Conservation (phyloP, 2,329 filamentous ascomycete genomes). For the Penicillium sp. region DNA sequence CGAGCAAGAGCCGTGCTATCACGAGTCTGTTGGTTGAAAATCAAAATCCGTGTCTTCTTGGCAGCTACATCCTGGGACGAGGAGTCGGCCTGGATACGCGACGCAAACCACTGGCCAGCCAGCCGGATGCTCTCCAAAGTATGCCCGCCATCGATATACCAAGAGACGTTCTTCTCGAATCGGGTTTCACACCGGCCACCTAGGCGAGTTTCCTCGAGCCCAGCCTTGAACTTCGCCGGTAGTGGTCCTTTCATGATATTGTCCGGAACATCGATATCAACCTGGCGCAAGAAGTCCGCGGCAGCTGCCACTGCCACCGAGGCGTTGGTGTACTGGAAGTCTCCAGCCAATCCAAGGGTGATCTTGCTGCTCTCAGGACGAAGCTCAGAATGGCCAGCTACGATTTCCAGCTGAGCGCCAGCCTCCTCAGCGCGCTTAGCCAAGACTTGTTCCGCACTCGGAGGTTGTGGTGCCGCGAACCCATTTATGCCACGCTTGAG, state of each 20-base stretch:
- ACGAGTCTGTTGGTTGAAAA: conserved; percentile 93
- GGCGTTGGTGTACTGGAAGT: conserved; percentile 64
- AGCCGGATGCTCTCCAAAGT: conserved; percentile 79
- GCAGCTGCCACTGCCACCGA: conserved; percentile 57
- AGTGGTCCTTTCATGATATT: conserved; percentile 47
- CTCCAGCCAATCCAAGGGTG: conserved; percentile 59
- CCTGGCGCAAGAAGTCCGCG: conserved; percentile 40
- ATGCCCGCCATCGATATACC: conserved; percentile 87
- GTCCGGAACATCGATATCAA: conserved; percentile 39
- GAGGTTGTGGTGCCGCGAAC: conserved; percentile 62
- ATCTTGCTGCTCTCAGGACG: conserved; percentile 41
- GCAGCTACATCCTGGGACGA: conserved; percentile 30
- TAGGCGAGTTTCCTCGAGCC: conserved; percentile 66
- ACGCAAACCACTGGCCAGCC: conserved; percentile 74
- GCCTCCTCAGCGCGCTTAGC: conserved; percentile 55
- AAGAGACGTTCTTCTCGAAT: conserved; percentile 58
- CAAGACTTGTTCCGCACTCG: conserved; percentile 57
- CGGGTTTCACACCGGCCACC: conserved; percentile 76
- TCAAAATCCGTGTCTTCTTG: conserved; percentile 58
- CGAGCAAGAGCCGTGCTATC: conserved; percentile 67
- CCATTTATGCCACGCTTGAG: conserved; percentile 67
- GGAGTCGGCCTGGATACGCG: conserved; percentile 44
- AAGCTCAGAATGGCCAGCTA: conserved; percentile 51
- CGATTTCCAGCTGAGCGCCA: conserved; percentile 49
- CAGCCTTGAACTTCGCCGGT: conserved; percentile 62